phyloP scores from a whole-genome alignment of 129 eudicot genomes.

The Pulicaria dysenterica region DNA sequence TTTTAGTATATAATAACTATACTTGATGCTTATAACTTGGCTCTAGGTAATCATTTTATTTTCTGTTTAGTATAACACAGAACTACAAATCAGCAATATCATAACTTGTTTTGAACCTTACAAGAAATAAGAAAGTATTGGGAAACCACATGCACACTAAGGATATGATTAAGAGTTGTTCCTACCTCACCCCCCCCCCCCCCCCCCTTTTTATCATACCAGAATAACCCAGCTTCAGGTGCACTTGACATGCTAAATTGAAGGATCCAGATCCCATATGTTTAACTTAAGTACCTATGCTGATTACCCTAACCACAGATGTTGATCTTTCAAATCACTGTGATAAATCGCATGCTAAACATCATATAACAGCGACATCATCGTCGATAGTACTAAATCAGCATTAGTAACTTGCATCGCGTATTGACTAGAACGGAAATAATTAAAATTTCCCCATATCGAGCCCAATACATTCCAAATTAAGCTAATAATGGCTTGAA shows the following conservation, averaged over 20 bases:
- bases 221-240: neutral
- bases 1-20: neutral
- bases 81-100: too few species aligned
- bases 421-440: slow-evolving; percentile 2
- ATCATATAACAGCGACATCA: slow-evolving; percentile 7
- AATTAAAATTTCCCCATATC: neutral
- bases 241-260: slow-evolving; percentile 15
- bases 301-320: slow-evolving; percentile 16
- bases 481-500: slow-evolving; percentile 9
- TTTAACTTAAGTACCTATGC: slow-evolving; percentile 13
- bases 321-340: slow-evolving; percentile 7
- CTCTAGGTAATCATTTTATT: neutral
- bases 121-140: too few species aligned
- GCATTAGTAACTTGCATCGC: slow-evolving; percentile 24
- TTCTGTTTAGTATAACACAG: neutral
- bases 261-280: slow-evolving; percentile 30
- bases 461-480: neutral
- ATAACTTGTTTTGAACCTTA: too few species aligned
- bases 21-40: too few species aligned
- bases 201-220: too few species aligned
- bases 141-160: too few species aligned
- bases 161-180: neutral
- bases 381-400: slow-evolving; percentile 17
- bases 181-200: slow-evolving; percentile 10
- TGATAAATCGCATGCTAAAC: slow-evolving; percentile 8